phyloP scores from a whole-genome alignment of 176 grass and related monocot species.

The Carex cristatella region DNA sequence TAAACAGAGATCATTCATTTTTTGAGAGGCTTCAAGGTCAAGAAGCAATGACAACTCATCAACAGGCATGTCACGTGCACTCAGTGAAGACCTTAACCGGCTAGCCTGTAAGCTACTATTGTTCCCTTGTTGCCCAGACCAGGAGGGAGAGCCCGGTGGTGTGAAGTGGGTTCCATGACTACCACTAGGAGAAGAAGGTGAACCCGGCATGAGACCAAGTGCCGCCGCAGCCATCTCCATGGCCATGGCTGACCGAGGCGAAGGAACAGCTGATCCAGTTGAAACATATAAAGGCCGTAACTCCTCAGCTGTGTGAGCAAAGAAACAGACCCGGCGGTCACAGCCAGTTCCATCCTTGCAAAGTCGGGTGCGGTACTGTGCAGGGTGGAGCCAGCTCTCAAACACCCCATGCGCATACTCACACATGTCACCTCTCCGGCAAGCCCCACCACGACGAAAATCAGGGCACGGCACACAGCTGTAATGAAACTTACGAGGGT shows the following conservation, averaged over 20 bases:
- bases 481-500: conserved; percentile 71
- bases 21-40: conserved; percentile 49
- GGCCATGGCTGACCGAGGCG: conserved; percentile 55
- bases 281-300: conserved; percentile 63
- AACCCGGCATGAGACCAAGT: conserved; percentile 50
- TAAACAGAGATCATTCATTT: conserved; percentile 57
- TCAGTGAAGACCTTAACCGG: conserved; percentile 73
- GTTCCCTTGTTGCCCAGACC: conserved; percentile 19
- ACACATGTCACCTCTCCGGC: conserved; percentile 56
- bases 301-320: conserved; percentile 76
- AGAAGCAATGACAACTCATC: conserved; percentile 57
- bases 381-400: conserved; percentile 92
- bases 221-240: conserved; percentile 70
- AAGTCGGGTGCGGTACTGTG: conserved; percentile 84
- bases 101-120: conserved; percentile 60
- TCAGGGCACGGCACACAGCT: conserved; percentile 80
- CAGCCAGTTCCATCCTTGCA: conserved; percentile 72
- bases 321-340: conserved; percentile 79
- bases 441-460: conserved; percentile 67
- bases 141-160: conserved; percentile 29
- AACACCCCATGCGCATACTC: conserved; percentile 91
- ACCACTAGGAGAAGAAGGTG: conserved; percentile 44
- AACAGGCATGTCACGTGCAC: conserved; percentile 56
- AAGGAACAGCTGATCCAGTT: conserved; percentile 43
- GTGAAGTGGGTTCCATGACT: conserved; percentile 29